Base-by-base conservation (phyloP, 2,329 filamentous ascomycete genomes). In the Emydomyces testavorans region DNA sequence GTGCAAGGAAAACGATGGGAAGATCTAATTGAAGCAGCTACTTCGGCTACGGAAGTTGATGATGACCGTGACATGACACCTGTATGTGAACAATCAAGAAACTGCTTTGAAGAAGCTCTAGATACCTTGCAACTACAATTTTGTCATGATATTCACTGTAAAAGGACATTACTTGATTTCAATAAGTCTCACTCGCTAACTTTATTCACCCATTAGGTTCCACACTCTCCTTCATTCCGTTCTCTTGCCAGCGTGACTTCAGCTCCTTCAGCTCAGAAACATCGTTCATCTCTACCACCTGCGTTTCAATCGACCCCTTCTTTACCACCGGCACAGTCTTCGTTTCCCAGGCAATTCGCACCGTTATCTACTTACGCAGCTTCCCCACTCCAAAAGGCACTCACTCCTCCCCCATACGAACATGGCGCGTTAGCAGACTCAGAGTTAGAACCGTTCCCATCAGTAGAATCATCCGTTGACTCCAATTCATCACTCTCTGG, bases 21-120 rank as follows among this genome's bases (percentile, higher is more conserved):
- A 66, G 90, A 96, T 65, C 74, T 96, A 52, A 93, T 96, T 55
- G 89, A 95, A 66, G 90, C 90, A 45, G 90, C 85, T 47, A 88
- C 90, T 26, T 94, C 87, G 52, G 88, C 89, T 23, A 93, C 87
- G 2, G 89, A 94, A 68, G 90, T 83, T 58, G 77, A 92, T 61
- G 87, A 94, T 63, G 88, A 89, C 55, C 71, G 77, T 61, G 89
- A 94, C 65, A 78, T 90, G 62, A 93, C 86, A 63, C 85, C 85
- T 60, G 85, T 93, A 77, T 74, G 81, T 74, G 57, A n/a, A 51
- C 49, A 18, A 34, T 39, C 39, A 40, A n/a, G 29, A 15, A 21
- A 29, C 32, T 36, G 21, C 7, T 10, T 18, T 20, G 6, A 13
- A 20, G n/a, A n/a, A n/a, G n/a, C n/a, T n/a, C n/a, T n/a, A n/a